phyloP scores from a whole-genome alignment of 805 yeast genomes.

The Yarrowia sp. region DNA sequence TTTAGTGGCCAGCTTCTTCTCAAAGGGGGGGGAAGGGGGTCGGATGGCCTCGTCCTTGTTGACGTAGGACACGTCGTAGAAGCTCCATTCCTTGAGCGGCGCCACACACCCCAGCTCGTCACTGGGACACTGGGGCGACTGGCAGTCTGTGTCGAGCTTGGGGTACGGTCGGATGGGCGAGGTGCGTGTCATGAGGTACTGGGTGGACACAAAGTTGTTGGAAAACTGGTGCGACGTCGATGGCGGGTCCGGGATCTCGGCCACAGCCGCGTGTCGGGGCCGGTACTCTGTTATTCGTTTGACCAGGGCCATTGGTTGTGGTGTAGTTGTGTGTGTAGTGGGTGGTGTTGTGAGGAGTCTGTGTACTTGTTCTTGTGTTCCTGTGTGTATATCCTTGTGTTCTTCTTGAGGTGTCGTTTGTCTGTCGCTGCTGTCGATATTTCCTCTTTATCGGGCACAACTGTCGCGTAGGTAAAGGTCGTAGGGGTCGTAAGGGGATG shows the following conservation, averaged over 20 bases:
- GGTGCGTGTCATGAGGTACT: constrained; percentile 16
- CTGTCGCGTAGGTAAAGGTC: background rate
- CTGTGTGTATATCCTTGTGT: background rate
- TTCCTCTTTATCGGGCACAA: no score
- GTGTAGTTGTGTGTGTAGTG: background rate
- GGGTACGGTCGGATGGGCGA: constrained; percentile 23
- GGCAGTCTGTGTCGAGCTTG: constrained; percentile 1
- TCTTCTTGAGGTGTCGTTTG: background rate
- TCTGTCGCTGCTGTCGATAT: background rate
- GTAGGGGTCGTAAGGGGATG: background rate
- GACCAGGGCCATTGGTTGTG: constrained; percentile 30
- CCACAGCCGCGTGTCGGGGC: constrained; percentile 34
- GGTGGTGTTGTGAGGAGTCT: background rate
- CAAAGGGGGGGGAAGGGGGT: constrained; percentile 26
- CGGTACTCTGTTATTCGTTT: constrained; percentile 37
- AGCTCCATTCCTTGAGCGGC: constrained; percentile 27
- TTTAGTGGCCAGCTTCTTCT: background rate
- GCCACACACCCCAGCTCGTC: constrained; percentile 20
- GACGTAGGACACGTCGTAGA: constrained; percentile 28
- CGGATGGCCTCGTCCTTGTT: constrained; percentile 26
- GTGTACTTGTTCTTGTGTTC: background rate
- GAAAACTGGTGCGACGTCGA: constrained; percentile 28
- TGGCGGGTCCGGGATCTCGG: constrained; percentile 33
- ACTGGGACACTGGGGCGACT: constrained; percentile 1
- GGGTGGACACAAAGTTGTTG: constrained; percentile 36